These are phyloP conservation scores for Dioscorea cayenensis DNA, from an alignment of 116 monocot species.

Conservation along the genomic window DNA sequence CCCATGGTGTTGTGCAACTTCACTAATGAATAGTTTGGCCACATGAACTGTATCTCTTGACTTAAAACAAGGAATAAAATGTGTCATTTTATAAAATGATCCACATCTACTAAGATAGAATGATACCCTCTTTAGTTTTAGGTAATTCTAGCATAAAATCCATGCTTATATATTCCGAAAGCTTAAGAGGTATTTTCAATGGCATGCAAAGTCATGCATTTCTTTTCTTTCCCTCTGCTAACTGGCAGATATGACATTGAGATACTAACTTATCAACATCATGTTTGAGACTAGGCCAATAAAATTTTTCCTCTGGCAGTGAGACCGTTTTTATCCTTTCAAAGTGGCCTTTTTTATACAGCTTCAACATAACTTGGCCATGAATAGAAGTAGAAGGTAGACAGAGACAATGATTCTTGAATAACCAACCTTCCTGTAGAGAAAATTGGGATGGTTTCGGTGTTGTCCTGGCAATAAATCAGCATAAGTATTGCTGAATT, in stretches of 20 bases:
- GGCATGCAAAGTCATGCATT: background rate
- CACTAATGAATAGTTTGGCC: background rate
- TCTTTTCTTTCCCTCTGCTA: background rate
- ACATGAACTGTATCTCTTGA: background rate
- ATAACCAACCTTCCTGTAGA: no score
- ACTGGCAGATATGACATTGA: background rate
- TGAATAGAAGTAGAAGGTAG: no score
- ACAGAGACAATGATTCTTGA: no score
- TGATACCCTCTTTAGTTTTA: background rate
- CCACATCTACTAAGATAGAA: background rate
- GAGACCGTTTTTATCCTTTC: no score
- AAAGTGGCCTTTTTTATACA: no score
- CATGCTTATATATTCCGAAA: background rate
- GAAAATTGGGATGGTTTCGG: no score
- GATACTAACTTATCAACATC: background rate
- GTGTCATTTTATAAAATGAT: background rate
- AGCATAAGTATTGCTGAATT: no score
- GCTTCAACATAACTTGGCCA: no score
- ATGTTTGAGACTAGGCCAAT: background rate
- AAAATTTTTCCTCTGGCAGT: no score
- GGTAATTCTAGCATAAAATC: background rate
- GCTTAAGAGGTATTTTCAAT: background rate
- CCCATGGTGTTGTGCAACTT: background rate
- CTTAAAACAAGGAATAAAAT: background rate
- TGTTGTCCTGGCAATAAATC: no score